Base-by-base conservation (phyloP, 2,329 filamentous ascomycete genomes). In the Ophidiomyces ophidiicola region DNA sequence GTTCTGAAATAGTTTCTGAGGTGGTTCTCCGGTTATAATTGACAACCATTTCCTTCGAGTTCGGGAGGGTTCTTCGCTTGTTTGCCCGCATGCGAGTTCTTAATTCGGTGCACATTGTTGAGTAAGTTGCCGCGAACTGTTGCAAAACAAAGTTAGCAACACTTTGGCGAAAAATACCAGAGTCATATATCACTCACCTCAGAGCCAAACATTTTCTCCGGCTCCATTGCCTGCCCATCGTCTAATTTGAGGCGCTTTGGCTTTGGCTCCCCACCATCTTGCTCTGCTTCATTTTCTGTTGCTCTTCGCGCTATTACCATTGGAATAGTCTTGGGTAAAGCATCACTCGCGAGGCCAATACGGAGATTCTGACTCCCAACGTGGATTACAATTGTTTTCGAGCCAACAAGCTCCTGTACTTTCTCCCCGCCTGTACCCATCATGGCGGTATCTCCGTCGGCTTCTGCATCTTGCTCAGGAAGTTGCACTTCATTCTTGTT, bases 311-410 rank as follows among this genome's bases (percentile, higher is more conserved):
- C 90, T 46, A 96, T 79, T 1, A 84, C 79, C 82, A 93, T 94
- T 4, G 90, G 88, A 28, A 96, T 76, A 1, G 86, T 92, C 63
- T 90, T 94, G 5, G 90, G 90, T 4, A 98, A 67, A 4, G 87
- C 88, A 62, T 98, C 90, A 53, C 83, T 94, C n/a, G 88, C 87
- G 44, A 96, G 77, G 0, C 90, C 90, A 51, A 98, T 87, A 33
- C 90, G 78, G 46, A 98, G 65, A 48, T 96, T 96, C 61, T 96
- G 88, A 56, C 88, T 96, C 20, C 90, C 90, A 2, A 88, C 78
- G 56, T 98, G 90, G 51, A 98, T 84, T 44, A 96, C 82, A 54
- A 98, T 88, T 44, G 93, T 81, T 59, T 88, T 93, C 6, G 86
- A 88, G 4, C 86, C 81, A 48, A 84, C 79, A 35, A 77, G 67